Percentiles rank a stretch among this genome's conserved stretches.
These are phyloP conservation scores for Mycena kentingensis DNA, from an alignment of 768 basidiomycete genomes.

Conservation along the genomic window DNA sequence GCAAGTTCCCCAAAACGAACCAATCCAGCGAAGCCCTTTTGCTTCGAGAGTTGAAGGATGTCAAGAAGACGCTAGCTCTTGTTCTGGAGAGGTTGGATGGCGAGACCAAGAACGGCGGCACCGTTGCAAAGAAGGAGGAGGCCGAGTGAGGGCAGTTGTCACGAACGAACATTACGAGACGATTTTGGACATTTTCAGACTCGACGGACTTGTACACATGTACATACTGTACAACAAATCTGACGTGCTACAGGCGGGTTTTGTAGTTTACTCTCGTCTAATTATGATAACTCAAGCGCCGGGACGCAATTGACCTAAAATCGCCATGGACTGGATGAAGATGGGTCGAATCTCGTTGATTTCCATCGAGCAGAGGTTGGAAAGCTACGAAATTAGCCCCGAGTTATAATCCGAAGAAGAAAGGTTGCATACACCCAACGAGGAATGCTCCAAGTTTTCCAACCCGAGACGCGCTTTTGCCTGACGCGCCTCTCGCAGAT, in stretches of 20 bases:
- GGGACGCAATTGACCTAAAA: slow-evolving; percentile 57
- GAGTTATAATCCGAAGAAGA: slow-evolving; percentile 1
- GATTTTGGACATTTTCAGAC: too few species aligned
- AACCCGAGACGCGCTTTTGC: slow-evolving; percentile 91
- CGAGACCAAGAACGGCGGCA: too few species aligned
- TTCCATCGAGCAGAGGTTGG: slow-evolving; percentile 87
- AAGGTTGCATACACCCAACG: slow-evolving; percentile 63
- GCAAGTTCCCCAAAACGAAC: slow-evolving; percentile 70
- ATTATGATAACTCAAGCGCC: background rate
- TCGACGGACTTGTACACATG: too few species aligned
- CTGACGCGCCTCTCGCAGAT: slow-evolving; percentile 93
- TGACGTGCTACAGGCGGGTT: too few species aligned
- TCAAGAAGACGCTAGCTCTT: slow-evolving; percentile 50
- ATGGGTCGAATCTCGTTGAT: slow-evolving; percentile 93
- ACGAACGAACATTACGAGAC: too few species aligned
- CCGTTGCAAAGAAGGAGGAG: too few species aligned
- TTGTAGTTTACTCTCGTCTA: too few species aligned
- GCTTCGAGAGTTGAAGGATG: slow-evolving; percentile 58
- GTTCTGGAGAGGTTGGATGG: slow-evolving; percentile 42
- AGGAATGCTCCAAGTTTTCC: slow-evolving; percentile 74
- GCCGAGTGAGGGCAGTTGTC: too few species aligned
- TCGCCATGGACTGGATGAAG: slow-evolving; percentile 79
- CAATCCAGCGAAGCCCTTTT: slow-evolving; percentile 75
- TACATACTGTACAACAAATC: too few species aligned
- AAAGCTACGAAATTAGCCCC: slow-evolving; percentile 51